Conservation (phyloP, 1,284 basidiomycete genomes). For the Meripilus lineatus region DNA sequence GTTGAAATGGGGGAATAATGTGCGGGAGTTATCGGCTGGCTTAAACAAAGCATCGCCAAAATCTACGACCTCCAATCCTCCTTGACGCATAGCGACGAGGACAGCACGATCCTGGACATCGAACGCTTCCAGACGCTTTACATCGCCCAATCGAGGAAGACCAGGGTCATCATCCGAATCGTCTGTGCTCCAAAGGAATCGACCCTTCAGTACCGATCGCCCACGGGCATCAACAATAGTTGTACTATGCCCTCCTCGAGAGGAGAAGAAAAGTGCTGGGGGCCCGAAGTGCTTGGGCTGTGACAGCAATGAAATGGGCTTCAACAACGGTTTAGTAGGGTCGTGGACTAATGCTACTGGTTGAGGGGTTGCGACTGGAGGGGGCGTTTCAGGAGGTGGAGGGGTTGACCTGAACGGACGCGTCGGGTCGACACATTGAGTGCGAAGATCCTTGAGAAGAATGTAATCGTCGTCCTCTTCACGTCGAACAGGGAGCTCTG, state of each 20-base stretch:
- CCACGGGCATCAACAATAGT: constrained; percentile 81
- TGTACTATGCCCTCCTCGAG: constrained; percentile 79
- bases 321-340: constrained; percentile 55
- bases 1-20: constrained; percentile 59
- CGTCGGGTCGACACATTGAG: constrained; percentile 71
- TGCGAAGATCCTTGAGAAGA: constrained; percentile 64
- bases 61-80: constrained; percentile 75
- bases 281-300: constrained; percentile 82
- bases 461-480: constrained; percentile 68
- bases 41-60: constrained; percentile 69
- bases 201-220: constrained; percentile 73
- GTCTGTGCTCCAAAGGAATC: constrained; percentile 71
- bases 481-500: constrained; percentile 70
- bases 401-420: constrained; percentile 64
- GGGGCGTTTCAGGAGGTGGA: constrained; percentile 24
- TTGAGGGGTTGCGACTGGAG: constrained; percentile 9
- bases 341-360: constrained; percentile 21
- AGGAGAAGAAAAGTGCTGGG: constrained; percentile 82
- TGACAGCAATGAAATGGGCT: constrained; percentile 74
- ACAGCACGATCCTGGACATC: constrained; percentile 69
- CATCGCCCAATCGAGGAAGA: constrained; percentile 61
- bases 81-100: constrained; percentile 76
- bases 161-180: constrained; percentile 44
- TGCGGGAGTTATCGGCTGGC: constrained; percentile 72
- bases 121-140: constrained; percentile 74